These are phyloP conservation scores for Umbelopsis sp. DNA, from an alignment of 371 early-diverging fungal species.

Conservation along the genomic window DNA sequence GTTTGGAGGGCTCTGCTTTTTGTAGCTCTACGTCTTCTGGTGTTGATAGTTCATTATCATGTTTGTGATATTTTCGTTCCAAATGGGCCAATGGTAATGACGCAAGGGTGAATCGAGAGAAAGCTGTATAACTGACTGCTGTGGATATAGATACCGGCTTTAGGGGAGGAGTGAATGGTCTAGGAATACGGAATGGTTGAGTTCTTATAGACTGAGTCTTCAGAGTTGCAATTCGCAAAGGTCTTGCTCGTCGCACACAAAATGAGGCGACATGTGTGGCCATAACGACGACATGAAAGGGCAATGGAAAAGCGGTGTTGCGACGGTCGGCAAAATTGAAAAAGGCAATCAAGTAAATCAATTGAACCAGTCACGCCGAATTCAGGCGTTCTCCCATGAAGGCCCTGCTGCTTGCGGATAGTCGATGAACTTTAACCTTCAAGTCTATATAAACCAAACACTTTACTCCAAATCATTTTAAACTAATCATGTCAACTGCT, in stretches of 20 bases:
- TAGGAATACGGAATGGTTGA: not conserved
- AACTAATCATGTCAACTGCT: conserved; percentile 11
- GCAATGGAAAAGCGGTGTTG: too few species aligned
- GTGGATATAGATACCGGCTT: not conserved
- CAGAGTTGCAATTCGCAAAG: not conserved
- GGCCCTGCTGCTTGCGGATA: not conserved
- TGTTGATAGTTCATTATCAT: conserved; percentile 21
- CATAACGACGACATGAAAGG: not conserved
- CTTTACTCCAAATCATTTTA: not conserved
- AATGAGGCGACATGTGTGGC: not conserved
- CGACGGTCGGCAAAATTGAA: too few species aligned
- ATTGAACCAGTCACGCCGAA: too few species aligned
- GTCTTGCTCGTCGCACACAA: conserved; percentile 1
- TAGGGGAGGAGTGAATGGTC: not conserved
- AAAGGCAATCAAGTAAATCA: too few species aligned
- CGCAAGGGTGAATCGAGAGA: not conserved
- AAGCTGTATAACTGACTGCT: not conserved
- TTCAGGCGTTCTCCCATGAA: not conserved
- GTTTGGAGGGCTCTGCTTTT: conserved; percentile 22
- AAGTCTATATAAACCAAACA: not conserved
- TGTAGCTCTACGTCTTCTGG: conserved; percentile 36
- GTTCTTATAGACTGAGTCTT: not conserved
- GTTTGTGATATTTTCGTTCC: conserved; percentile 10
- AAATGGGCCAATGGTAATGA: conserved; percentile 4
- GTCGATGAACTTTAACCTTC: not conserved